Base-by-base conservation (phyloP, 805 yeast species). In the Candida parachauliodes region DNA sequence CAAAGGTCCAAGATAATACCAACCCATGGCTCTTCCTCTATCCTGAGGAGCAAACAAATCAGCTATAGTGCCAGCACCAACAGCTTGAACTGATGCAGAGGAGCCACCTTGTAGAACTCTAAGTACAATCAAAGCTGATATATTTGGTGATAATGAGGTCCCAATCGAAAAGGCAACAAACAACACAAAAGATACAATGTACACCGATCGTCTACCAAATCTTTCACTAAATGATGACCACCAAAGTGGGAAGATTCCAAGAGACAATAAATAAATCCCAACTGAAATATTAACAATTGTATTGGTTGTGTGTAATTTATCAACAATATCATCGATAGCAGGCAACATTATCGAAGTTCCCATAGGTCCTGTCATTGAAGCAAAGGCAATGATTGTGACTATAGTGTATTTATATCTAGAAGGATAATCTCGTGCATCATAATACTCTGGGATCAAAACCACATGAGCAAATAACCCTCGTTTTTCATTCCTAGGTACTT, bases 11-110 rank as follows among this genome's bases (percentile, higher is more conserved):
- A 88, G 59, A 53, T 87, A 88, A 49, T 76, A 87, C 33, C 77
- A 65, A 0, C 96, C 94, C 78, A 87, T 74, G 3, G 89, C 89
- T 5, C 71, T 57, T 2, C 95, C 95, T 51, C 95, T 70, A 47
- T 81, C 76, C 23, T 77, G 74, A 6, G 81, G 79, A 3, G 72
- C 62, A 53, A 66, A 88, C 24, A 88, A 54, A 52, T 88, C 96
- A 15, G 85, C 74, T 14, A 87, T 80, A 1, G 95, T 84, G 2
- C 95, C 96, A 0, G 95, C 95, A 3, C 95, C 95, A 20, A 87
- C 87, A 14, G 89, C 76, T 55, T 88, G 95, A 0, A 88, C 95
- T 28, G 88, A 77, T 1, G 93, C 93, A 1, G 89, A 82, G 42
- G 82, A 76, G 0, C 88, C 95, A 37, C 95, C 95, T 30, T 83